Conservation (phyloP, 192 early-diverging fungal species). For the Gorgonomyces haynaldii region DNA sequence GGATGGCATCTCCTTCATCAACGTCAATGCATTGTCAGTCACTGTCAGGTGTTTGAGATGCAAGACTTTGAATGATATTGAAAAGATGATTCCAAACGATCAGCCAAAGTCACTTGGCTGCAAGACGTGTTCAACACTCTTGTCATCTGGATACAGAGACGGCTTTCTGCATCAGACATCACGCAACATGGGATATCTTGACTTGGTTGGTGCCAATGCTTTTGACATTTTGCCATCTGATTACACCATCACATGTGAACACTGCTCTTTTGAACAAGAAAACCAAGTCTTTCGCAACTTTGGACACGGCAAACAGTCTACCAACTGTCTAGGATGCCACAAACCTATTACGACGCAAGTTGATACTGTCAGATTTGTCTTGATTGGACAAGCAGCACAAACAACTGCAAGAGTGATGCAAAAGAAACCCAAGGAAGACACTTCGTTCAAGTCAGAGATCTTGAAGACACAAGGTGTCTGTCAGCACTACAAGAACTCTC, state of each 20-base stretch:
- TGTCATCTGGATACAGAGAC: constrained; percentile 49
- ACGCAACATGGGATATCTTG: constrained; percentile 55
- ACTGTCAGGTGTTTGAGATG: constrained; percentile 65
- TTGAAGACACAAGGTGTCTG: constrained; percentile 66
- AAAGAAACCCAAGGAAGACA: neutral
- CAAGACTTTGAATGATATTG: constrained; percentile 53
- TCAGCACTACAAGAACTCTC: constrained; percentile 73
- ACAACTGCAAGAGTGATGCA: neutral
- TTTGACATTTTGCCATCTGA: constrained; percentile 63
- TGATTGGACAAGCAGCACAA: constrained; percentile 15
- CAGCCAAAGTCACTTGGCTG: constrained; percentile 40
- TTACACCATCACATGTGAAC: constrained; percentile 57
- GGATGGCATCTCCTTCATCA: constrained; percentile 54
- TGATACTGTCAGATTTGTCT: constrained; percentile 46
- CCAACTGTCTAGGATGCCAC: constrained; percentile 28
- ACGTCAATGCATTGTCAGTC: constrained; percentile 52
- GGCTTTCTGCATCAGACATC: constrained; percentile 46
- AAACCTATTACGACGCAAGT: constrained; percentile 25
- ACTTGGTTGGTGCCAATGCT: constrained; percentile 54
- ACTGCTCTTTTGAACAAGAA: constrained; percentile 39
- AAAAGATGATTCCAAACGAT: constrained; percentile 30
- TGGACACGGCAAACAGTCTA: neutral
- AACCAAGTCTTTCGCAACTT: neutral
- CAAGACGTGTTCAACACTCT: constrained; percentile 35
- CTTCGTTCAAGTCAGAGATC: neutral